phyloP scores from a whole-genome alignment of 2,329 filamentous ascomycete genomes.

The Boeremia lycopersici region DNA sequence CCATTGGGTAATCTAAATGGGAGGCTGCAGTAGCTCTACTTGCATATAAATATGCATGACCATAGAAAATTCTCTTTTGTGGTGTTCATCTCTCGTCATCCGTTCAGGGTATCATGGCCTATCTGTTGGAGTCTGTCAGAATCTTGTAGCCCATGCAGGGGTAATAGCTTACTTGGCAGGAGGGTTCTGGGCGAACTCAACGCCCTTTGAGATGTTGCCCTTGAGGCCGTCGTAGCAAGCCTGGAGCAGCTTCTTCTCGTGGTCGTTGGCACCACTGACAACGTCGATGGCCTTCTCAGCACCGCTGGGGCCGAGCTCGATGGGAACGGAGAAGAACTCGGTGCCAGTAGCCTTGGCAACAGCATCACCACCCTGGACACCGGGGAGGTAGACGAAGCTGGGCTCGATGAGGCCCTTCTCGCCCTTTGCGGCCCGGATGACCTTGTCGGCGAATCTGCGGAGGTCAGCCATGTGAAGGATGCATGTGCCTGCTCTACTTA shows the following conservation, averaged over 20 bases:
- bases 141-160: not conserved
- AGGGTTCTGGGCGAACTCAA: slow-evolving; percentile 86
- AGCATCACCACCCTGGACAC: slow-evolving; percentile 83
- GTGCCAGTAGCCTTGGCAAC: slow-evolving; percentile 80
- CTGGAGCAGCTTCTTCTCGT: slow-evolving; percentile 87
- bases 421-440: slow-evolving; percentile 85
- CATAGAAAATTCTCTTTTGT: slow-evolving; percentile 8
- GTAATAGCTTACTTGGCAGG: slow-evolving; percentile 53
- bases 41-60: slow-evolving; percentile 1
- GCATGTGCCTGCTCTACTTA: slow-evolving; percentile 50
- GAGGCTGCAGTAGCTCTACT: slow-evolving; percentile 14
- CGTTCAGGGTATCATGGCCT: slow-evolving; percentile 23
- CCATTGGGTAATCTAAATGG: slow-evolving; percentile 10
- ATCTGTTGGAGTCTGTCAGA: slow-evolving; percentile 14
- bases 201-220: slow-evolving; percentile 92
- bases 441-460: slow-evolving; percentile 85
- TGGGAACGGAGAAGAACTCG: slow-evolving; percentile 95
- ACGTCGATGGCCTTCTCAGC: slow-evolving; percentile 85
- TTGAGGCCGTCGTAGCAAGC: slow-evolving; percentile 78
- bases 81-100: slow-evolving; percentile 22
- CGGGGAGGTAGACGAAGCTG: slow-evolving; percentile 93
- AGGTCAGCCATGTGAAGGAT: slow-evolving; percentile 14
- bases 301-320: slow-evolving; percentile 88
- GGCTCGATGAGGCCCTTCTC: slow-evolving; percentile 94
- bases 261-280: slow-evolving; percentile 75